A percentile compares a stretch with the other conserved stretches of the same genome.
Evolutionary conservation across 2,329 filamentous ascomycete species (phyloP).

Genomic region (Colletotrichum camelliae): DNA sequence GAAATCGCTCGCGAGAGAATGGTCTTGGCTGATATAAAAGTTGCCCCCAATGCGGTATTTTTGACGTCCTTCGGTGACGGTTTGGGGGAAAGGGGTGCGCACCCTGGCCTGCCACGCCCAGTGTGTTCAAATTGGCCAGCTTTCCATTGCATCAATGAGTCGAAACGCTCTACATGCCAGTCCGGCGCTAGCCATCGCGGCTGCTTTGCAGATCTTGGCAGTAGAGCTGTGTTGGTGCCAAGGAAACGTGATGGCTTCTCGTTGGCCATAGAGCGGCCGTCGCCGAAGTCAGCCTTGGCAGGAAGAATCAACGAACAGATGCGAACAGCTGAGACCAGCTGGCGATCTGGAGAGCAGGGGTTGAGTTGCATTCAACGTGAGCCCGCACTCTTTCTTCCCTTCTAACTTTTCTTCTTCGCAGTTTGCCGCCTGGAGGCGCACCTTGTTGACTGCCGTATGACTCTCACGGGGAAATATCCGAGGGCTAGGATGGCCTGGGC

Average conservation of each 20-base stretch:
- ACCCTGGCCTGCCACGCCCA: background rate
- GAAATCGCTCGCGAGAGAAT: constrained; percentile 21
- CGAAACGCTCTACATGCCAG: background rate
- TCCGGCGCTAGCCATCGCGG: background rate
- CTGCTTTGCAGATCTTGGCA: background rate
- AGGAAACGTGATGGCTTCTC: background rate
- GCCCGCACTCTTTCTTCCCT: no score
- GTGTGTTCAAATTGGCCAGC: background rate
- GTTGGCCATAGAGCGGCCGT: background rate
- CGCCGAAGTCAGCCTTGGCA: background rate
- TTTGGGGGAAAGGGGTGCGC: background rate
- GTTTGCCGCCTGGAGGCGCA: no score
- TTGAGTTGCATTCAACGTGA: background rate
- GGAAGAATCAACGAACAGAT: background rate
- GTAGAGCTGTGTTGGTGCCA: background rate
- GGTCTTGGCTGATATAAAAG: constrained; percentile 40
- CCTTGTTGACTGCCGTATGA: no score
- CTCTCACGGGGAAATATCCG: no score
- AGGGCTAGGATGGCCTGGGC: no score
- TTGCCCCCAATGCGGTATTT: background rate
- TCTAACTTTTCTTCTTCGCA: no score
- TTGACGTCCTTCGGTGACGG: background rate
- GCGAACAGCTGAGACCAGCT: background rate
- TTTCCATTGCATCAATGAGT: background rate
- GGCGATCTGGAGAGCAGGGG: background rate